phyloP scores from a whole-genome alignment of 768 basidiomycete species.

The Rubroboletus pulcherrimus region DNA sequence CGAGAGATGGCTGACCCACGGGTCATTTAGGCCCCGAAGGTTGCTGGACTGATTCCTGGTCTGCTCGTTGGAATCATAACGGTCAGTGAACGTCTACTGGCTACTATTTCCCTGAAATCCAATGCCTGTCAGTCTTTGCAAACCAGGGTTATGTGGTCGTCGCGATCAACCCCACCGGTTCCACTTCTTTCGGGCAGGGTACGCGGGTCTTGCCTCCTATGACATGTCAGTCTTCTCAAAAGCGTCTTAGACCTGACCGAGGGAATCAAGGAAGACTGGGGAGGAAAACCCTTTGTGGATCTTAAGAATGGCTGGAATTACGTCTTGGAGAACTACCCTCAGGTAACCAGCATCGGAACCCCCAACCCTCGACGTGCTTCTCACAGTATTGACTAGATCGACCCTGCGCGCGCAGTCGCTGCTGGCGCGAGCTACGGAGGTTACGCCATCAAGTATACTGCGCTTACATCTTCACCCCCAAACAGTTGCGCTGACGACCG shows the following conservation, averaged over 20 bases:
- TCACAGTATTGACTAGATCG: conserved; percentile 43
- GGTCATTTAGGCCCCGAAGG: conserved; percentile 58
- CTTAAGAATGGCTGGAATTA: conserved; percentile 73
- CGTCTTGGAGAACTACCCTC: conserved; percentile 61
- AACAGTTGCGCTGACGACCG: conserved; percentile 1
- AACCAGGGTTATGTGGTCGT: conserved; percentile 87
- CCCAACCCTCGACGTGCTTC: neutral
- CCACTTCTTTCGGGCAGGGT: conserved; percentile 91
- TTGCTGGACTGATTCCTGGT: conserved; percentile 92
- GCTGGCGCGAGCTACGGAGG: conserved; percentile 87
- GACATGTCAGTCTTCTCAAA: neutral
- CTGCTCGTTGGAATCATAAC: conserved; percentile 89
- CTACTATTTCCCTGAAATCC: neutral
- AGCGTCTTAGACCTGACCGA: conserved; percentile 63
- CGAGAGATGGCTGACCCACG: neutral
- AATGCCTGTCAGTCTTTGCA: conserved; percentile 57
- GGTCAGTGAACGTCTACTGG: conserved; percentile 35
- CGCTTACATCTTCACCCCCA: neutral
- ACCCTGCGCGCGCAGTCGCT: conserved; percentile 64
- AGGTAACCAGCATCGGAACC: conserved; percentile 39
- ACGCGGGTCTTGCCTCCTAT: neutral
- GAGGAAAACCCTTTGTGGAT: conserved; percentile 81
- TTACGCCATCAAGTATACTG: conserved; percentile 76
- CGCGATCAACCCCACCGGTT: conserved; percentile 90
- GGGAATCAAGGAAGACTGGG: conserved; percentile 77